Conservation (phyloP, 139 green algal genomes). For the Astrephomene gubernaculifera region DNA sequence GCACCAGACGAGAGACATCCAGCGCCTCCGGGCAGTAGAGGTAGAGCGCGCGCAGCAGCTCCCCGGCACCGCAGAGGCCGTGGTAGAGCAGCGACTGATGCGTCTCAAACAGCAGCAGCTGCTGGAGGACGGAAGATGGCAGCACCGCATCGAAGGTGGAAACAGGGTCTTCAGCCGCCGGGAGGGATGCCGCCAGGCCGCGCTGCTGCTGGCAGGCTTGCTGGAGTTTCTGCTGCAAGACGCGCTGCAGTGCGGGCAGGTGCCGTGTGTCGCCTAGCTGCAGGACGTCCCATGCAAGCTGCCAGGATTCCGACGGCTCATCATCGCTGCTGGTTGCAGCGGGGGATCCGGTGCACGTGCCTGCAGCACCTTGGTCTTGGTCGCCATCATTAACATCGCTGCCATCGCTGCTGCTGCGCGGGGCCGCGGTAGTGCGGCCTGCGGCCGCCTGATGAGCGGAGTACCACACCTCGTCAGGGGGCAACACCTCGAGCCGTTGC, state of each 20-base stretch:
- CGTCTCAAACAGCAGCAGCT: slow-evolving; percentile 4
- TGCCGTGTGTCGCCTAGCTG: slow-evolving; percentile 2
- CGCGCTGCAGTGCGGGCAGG: slow-evolving; percentile 6
- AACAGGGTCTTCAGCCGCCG: not conserved
- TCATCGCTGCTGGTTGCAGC: too few species aligned
- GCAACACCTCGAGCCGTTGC: too few species aligned
- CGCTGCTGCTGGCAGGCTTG: too few species aligned
- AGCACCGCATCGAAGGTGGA: not conserved
- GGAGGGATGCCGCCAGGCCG: not conserved
- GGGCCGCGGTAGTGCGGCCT: too few species aligned
- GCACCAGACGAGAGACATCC: slow-evolving; percentile 23
- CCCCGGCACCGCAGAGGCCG: slow-evolving; percentile 25
- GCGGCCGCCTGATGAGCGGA: too few species aligned
- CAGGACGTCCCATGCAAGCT: not conserved
- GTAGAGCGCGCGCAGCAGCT: slow-evolving; percentile 34
- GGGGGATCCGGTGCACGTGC: too few species aligned
- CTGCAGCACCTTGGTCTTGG: too few species aligned
- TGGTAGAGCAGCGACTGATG: slow-evolving; percentile 27
- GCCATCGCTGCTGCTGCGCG: too few species aligned
- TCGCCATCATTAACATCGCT: not conserved
- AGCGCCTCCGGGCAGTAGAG: slow-evolving; percentile 47
- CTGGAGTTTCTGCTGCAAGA: slow-evolving; percentile 19
- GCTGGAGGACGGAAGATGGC: not conserved
- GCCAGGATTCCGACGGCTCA: too few species aligned
- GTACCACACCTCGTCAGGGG: too few species aligned